Evolutionary conservation across 2,329 filamentous ascomycete species (phyloP), one percentile per base, ranked within the genome.

Genomic region (Claviceps sp.): DNA sequence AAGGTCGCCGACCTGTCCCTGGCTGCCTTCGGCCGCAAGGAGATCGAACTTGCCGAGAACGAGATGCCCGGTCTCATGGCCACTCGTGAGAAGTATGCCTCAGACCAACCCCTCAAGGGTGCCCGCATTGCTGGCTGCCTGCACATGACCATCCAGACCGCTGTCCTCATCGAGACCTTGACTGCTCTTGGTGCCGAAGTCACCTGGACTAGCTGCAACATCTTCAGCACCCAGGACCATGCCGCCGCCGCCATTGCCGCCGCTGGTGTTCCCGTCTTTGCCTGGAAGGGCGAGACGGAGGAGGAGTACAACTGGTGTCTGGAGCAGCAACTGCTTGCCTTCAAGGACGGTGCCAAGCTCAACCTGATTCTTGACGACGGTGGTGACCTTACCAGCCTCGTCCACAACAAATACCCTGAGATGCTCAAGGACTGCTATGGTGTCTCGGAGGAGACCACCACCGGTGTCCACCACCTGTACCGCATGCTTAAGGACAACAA

Each of bases 221-320:
- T 98, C 75, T 98, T 96, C 85, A 93, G 86, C 71, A 97, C 91
- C 64, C 91, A 96, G 75, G 93, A 97, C 76, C 91, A 97, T 76
- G 93, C 93, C 64, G 93, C 93, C 51, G 90, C 93, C 60, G 93
- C 93, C 71, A 96, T 98, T 75, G 93, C 93, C 62, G 93, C 91
- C 53, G 78, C 83, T 51, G 93, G 91, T 71, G 85, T 94, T 59
- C 90, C 91, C 64, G 91, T 98, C 64, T 80, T 81, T 59, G 79
- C 80, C 70, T 82, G 80, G 79, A 83, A 82, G 74, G 78, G 90
- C 67, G 93, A 98, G 87, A 95, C 91, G 63, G 93, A 98, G 76
- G 93, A 97, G 77, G 93, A 97, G 79, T 98, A 97, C 83, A 82
- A 95, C 74, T 97, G 93, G 93, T 98, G 93, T 75, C 78, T 97